A percentile compares a stretch with the other conserved stretches of the same genome.
phyloP scores from a whole-genome alignment of 2,329 filamentous ascomycete species.

The Pyricularia grisea region DNA sequence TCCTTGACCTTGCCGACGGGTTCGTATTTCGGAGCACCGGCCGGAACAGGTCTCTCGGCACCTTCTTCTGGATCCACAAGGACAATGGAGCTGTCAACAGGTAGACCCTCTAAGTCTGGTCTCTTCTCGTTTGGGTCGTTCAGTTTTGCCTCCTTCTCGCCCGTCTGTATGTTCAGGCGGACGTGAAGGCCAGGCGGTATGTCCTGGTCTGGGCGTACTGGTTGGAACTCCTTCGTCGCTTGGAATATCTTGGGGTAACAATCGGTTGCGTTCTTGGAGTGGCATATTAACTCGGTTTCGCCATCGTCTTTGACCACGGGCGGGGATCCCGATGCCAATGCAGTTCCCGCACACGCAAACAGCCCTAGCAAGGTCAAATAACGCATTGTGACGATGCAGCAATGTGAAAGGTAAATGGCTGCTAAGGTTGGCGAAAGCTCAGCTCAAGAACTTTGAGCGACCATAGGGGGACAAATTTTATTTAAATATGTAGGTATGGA shows the following conservation, averaged over 20 bases:
- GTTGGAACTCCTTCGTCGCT: constrained; percentile 55
- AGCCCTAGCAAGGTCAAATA: neutral
- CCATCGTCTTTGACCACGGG: neutral
- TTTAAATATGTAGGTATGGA: neutral
- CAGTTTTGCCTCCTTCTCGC: constrained; percentile 56
- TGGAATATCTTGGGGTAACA: constrained; percentile 59
- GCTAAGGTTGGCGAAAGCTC: neutral
- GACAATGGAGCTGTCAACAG: constrained; percentile 42
- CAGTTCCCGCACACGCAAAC: neutral
- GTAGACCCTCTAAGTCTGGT: constrained; percentile 37
- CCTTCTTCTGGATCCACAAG: constrained; percentile 40
- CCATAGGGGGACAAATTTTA: neutral
- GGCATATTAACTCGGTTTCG: constrained; percentile 53
- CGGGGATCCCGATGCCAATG: neutral
- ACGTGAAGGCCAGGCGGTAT: constrained; percentile 57
- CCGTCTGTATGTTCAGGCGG: constrained; percentile 54
- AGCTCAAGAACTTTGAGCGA: neutral
- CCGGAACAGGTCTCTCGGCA: constrained; percentile 24
- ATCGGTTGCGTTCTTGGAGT: constrained; percentile 46
- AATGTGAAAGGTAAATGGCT: neutral
- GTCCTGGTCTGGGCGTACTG: constrained; percentile 54
- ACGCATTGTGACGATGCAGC: neutral
- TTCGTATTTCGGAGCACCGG: constrained; percentile 48
- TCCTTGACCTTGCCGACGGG: constrained; percentile 46
- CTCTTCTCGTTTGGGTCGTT: constrained; percentile 46